Percentiles rank a stretch among this genome's conserved stretches.
phyloP scores from a whole-genome alignment of 1,284 basidiomycete genomes.

The Moniliella sp. region DNA sequence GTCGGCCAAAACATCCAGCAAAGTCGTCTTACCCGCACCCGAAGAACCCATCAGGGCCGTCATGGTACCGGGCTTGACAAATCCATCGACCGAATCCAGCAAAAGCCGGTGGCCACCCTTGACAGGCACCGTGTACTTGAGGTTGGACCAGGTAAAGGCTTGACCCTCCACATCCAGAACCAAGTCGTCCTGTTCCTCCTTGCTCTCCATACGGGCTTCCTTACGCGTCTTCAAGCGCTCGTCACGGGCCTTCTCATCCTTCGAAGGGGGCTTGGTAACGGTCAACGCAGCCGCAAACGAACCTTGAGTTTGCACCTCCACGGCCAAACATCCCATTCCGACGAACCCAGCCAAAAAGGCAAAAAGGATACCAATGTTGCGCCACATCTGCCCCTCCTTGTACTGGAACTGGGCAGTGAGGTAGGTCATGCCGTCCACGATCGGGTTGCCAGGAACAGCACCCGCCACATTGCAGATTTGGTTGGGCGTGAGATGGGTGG shows the following conservation, averaged over 20 bases:
- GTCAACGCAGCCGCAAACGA: conserved; percentile 5
- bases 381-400: conserved; percentile 37
- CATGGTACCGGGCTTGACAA: conserved; percentile 48
- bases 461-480: conserved; percentile 37
- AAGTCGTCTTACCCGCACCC: conserved; percentile 43
- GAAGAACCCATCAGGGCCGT: conserved; percentile 54
- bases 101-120: conserved; percentile 44
- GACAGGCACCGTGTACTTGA: conserved; percentile 37
- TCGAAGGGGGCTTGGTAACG: conserved; percentile 13
- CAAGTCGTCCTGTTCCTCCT: not conserved
- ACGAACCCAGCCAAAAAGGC: conserved; percentile 21
- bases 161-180: conserved; percentile 7
- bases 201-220: not conserved
- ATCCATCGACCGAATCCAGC: conserved; percentile 59
- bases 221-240: too few relatives aligned
- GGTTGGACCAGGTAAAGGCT: conserved; percentile 36
- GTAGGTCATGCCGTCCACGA: conserved; percentile 38
- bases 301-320: conserved; percentile 6
- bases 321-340: conserved; percentile 11
- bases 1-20: conserved; percentile 62
- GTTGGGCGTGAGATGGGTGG: conserved; percentile 7
- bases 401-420: conserved; percentile 47
- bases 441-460: conserved; percentile 29
- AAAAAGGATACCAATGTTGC: conserved; percentile 38
- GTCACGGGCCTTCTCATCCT: conserved; percentile 15